These are phyloP conservation scores for Talaromyces atroroseus DNA, from an alignment of 2,329 filamentous ascomycete genomes.

Conservation along the genomic window DNA sequence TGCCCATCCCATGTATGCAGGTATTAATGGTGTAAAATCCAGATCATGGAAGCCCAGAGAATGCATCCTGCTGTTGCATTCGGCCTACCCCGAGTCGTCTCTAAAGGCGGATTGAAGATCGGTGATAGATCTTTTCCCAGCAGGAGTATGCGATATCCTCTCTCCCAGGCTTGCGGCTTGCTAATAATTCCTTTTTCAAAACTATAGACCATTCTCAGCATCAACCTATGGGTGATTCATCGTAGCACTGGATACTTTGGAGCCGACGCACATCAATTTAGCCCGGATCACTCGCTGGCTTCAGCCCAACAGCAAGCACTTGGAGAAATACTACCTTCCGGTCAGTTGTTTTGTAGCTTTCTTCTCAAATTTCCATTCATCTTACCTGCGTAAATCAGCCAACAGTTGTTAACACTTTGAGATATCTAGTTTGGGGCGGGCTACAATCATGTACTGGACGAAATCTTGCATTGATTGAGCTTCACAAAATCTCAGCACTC, in stretches of 20 bases:
- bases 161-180: neutral
- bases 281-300: conserved; percentile 34
- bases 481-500: neutral
- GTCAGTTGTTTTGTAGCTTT: neutral
- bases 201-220: conserved; percentile 21
- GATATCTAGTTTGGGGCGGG: conserved; percentile 18
- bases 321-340: neutral
- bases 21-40: neutral
- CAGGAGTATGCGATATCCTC: conserved; percentile 13
- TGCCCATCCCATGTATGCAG: neutral
- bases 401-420: too few species aligned
- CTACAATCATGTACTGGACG: neutral
- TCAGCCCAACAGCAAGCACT: neutral
- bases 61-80: conserved; percentile 9
- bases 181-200: neutral
- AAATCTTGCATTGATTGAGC: neutral
- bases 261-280: conserved; percentile 26
- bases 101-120: conserved; percentile 7
- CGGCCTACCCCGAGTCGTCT: conserved; percentile 14
- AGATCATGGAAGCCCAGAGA: conserved; percentile 15
- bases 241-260: conserved; percentile 26
- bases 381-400: neutral
- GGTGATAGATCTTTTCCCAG: conserved; percentile 10
- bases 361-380: too few species aligned
- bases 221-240: conserved; percentile 32